phyloP scores from a whole-genome alignment of 805 yeast species.

The Hanseniaspora taiwanica region DNA sequence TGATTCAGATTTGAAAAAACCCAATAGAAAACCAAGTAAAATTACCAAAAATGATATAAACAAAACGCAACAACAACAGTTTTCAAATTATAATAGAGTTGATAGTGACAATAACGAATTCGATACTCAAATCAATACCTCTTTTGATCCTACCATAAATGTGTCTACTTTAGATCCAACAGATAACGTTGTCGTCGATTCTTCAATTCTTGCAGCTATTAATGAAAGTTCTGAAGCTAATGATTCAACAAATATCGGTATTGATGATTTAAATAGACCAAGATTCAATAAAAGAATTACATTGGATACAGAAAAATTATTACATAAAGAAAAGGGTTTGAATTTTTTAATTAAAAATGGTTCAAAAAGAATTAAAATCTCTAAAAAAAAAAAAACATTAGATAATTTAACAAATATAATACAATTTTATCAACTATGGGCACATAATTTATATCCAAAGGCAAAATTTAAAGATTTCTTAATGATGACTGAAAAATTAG shows the following conservation, averaged over 20 bases:
- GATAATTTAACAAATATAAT: conserved; percentile 27
- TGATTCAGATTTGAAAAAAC: background rate
- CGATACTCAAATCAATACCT: background rate
- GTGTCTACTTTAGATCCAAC: background rate
- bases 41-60: background rate
- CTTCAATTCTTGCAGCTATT: conserved; percentile 8
- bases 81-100: background rate
- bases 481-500: conserved; percentile 35
- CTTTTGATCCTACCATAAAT: conserved; percentile 1
- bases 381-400: conserved; percentile 14
- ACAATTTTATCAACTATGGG: conserved; percentile 59
- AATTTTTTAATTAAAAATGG: conserved; percentile 33
- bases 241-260: too few species aligned
- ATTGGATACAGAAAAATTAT: conserved; percentile 38
- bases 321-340: conserved; percentile 39
- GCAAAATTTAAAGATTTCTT: conserved; percentile 65
- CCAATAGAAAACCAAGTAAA: background rate
- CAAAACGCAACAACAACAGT: background rate
- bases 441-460: conserved; percentile 63
- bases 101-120: background rate
- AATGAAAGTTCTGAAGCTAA: conserved; percentile 10
- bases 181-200: conserved; percentile 4
- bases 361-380: conserved; percentile 22
- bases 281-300: conserved; percentile 24
- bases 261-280: too few species aligned